Evolutionary conservation across 139 green algal species (phyloP).

Genomic region (Coelastrella sp.): DNA sequence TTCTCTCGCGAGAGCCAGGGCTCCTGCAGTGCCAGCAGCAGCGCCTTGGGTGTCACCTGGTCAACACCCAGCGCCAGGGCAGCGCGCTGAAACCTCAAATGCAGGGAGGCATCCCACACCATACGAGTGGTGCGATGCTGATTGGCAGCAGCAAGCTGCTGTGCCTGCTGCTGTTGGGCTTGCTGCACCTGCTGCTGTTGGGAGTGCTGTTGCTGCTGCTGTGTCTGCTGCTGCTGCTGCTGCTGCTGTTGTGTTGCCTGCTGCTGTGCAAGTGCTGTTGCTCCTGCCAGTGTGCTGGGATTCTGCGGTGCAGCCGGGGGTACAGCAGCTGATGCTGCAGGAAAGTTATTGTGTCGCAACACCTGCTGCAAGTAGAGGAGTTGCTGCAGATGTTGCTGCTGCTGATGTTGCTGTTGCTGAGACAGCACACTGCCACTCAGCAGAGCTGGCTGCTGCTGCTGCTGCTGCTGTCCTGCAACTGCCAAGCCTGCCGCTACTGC

Average conservation of each 20-base stretch:
- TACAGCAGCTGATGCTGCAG: neutral
- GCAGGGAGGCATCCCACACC: conserved; percentile 93
- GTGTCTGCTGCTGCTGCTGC: conserved; percentile 11
- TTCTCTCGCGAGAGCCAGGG: conserved; percentile 95
- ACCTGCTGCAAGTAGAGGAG: neutral
- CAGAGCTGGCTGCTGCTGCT: neutral
- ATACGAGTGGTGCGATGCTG: conserved; percentile 55
- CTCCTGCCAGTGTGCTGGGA: neutral
- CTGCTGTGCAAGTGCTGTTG: neutral
- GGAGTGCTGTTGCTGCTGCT: neutral
- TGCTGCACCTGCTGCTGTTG: neutral
- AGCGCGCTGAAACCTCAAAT: conserved; percentile 88
- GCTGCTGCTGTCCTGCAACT: neutral
- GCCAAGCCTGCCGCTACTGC: conserved; percentile 13
- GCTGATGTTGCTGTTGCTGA: conserved; percentile 29
- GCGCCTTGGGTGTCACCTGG: conserved; percentile 84
- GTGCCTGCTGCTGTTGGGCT: neutral
- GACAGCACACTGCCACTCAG: neutral
- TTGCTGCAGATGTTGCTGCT: neutral
- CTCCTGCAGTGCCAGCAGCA: conserved; percentile 89
- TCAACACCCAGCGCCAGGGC: conserved; percentile 80
- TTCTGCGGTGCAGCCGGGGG: neutral
- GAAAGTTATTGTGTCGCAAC: neutral
- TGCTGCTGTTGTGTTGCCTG: conserved; percentile 26
- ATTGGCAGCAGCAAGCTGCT: neutral